These are phyloP conservation scores for Dioscorea zingiberensis DNA, from an alignment of 106 monocot species.

Conservation along the genomic window DNA sequence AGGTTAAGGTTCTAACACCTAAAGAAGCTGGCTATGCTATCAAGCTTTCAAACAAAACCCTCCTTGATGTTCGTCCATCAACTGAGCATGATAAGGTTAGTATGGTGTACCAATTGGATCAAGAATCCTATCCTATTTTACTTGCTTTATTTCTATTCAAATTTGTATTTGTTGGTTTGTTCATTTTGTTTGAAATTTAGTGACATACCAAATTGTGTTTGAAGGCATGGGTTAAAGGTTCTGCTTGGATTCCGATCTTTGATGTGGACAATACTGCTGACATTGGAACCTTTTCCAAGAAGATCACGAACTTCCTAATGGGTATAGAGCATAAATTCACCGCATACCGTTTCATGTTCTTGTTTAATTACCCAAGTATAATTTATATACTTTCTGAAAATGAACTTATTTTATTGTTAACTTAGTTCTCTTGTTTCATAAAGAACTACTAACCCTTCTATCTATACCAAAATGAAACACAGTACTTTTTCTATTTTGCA, in stretches of 20 bases:
- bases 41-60: slow-evolving; percentile 69
- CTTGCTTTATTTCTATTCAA: not conserved
- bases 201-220: not conserved
- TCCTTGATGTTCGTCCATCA: slow-evolving; percentile 94
- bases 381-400: not conserved
- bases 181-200: not conserved
- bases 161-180: not conserved
- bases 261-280: slow-evolving; percentile 51
- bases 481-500: too few species aligned
- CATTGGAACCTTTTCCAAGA: slow-evolving; percentile 46
- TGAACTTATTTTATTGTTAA: not conserved
- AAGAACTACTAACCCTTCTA: too few species aligned
- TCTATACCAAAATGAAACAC: too few species aligned
- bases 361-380: not conserved
- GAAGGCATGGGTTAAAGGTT: slow-evolving; percentile 93
- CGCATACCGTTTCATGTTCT: not conserved
- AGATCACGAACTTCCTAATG: slow-evolving; percentile 80
- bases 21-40: slow-evolving; percentile 98
- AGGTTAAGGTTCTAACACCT: slow-evolving; percentile 79
- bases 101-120: not conserved
- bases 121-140: not conserved
- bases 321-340: slow-evolving; percentile 33
- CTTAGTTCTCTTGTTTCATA: not conserved
- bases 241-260: slow-evolving; percentile 96
- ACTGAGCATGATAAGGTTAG: slow-evolving; percentile 66